These are phyloP conservation scores for Kwoniella shandongensis DNA, from an alignment of 768 basidiomycete genomes.

Conservation along the genomic window DNA sequence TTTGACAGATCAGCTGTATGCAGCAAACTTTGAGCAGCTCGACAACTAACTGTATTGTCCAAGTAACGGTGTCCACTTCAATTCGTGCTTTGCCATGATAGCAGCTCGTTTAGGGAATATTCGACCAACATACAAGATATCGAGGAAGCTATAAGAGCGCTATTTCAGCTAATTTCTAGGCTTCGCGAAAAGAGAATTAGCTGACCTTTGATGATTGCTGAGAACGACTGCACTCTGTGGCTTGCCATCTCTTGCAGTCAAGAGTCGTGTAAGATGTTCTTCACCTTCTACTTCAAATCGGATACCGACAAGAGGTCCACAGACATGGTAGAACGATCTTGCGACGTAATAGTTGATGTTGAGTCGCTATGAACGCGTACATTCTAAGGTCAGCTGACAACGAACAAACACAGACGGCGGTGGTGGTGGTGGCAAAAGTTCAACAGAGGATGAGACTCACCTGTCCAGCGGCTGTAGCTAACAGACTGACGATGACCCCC, in stretches of 20 bases:
- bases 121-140: constrained; percentile 74
- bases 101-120: constrained; percentile 77
- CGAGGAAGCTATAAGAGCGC: constrained; percentile 38
- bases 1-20: constrained; percentile 1
- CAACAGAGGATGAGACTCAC: constrained; percentile 27
- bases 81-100: constrained; percentile 90
- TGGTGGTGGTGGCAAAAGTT: neutral
- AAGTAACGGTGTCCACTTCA: constrained; percentile 76
- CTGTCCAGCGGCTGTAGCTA: constrained; percentile 62
- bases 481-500: constrained; percentile 68
- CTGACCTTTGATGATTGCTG: constrained; percentile 78
- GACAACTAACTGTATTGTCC: constrained; percentile 68
- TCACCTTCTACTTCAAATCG: constrained; percentile 77
- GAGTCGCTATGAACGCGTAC: constrained; percentile 58
- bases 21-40: too few species aligned
- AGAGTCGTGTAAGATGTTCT: constrained; percentile 65
- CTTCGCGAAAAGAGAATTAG: neutral
- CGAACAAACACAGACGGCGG: neutral
- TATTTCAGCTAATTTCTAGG: neutral
- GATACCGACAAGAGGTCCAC: constrained; percentile 66
- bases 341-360: constrained; percentile 85
- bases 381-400: neutral
- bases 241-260: constrained; percentile 34
- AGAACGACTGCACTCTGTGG: constrained; percentile 65
- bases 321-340: constrained; percentile 72